phyloP scores from a whole-genome alignment of 2,329 filamentous ascomycete genomes.

The Alternaria sp. region DNA sequence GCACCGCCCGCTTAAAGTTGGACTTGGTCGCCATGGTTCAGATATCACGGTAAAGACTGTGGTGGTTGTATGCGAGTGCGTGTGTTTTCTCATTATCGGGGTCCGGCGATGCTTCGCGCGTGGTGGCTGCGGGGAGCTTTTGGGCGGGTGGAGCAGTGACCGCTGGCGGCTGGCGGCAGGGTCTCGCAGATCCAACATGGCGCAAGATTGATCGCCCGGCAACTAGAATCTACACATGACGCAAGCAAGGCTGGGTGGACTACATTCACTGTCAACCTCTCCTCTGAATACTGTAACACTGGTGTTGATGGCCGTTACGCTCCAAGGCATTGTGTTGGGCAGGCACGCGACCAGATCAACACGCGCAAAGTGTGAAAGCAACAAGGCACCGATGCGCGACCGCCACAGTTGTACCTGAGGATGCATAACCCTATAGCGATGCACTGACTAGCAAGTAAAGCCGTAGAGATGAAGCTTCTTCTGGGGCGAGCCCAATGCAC shows the following conservation, averaged over 20 bases:
- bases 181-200: slow-evolving; percentile 14
- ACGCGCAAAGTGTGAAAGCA: neutral
- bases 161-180: slow-evolving; percentile 16
- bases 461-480: slow-evolving; percentile 12
- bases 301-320: neutral
- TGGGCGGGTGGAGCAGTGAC: slow-evolving; percentile 17
- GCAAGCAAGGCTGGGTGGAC: neutral
- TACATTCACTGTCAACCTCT: neutral
- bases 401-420: neutral
- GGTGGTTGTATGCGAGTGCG: neutral
- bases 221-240: slow-evolving; percentile 3
- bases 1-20: slow-evolving; percentile 55
- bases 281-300: neutral
- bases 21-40: slow-evolving; percentile 51
- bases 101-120: slow-evolving; percentile 6
- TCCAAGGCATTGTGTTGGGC: neutral
- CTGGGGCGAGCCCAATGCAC: slow-evolving; percentile 8
- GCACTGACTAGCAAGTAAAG: neutral
- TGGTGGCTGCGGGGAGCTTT: slow-evolving; percentile 10
- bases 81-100: slow-evolving; percentile 12
- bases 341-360: neutral
- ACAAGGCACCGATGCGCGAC: neutral
- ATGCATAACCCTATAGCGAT: slow-evolving; percentile 7
- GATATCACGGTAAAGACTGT: neutral
- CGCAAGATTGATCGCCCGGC: slow-evolving; percentile 13